Percentiles rank a stretch among this genome's conserved stretches.
Evolutionary conservation across 192 early-diverging fungal species (phyloP).

Genomic region (Haplosporangium gracile): DNA sequence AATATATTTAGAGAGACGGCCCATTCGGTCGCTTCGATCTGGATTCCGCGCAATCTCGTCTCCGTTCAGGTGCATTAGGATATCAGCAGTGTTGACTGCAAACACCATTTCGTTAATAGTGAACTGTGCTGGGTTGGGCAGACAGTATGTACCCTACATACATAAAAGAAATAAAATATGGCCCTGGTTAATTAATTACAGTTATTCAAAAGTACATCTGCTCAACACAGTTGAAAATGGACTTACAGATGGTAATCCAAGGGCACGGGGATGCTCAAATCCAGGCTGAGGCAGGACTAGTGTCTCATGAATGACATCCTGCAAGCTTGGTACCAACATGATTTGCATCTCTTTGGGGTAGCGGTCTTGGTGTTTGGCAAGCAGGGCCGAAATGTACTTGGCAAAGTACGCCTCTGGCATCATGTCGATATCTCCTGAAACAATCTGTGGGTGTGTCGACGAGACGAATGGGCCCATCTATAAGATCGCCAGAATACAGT

Average conservation of each 20-base stretch:
- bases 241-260: conserved; percentile 58
- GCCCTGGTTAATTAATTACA: background rate
- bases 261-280: conserved; percentile 52
- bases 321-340: conserved; percentile 81
- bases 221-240: conserved; percentile 15
- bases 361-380: conserved; percentile 65
- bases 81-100: conserved; percentile 83
- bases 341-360: conserved; percentile 62
- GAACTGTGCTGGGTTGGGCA: conserved; percentile 89
- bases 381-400: conserved; percentile 66
- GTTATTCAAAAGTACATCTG: background rate
- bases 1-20: conserved; percentile 80
- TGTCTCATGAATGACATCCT: conserved; percentile 82
- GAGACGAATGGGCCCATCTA: conserved; percentile 82
- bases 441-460: conserved; percentile 68
- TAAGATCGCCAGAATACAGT: background rate
- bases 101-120: conserved; percentile 86
- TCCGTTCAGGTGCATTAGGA: conserved; percentile 76
- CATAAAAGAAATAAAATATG: background rate
- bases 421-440: conserved; percentile 65
- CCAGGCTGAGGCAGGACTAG: conserved; percentile 88
- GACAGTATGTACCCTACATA: conserved; percentile 49
- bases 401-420: conserved; percentile 76
- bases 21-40: conserved; percentile 69
- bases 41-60: conserved; percentile 73